These are phyloP conservation scores for Bryoerythrophyllum caledonicum DNA, from an alignment of 225 moss, liverwort and hornwort species.

Conservation along the genomic window DNA sequence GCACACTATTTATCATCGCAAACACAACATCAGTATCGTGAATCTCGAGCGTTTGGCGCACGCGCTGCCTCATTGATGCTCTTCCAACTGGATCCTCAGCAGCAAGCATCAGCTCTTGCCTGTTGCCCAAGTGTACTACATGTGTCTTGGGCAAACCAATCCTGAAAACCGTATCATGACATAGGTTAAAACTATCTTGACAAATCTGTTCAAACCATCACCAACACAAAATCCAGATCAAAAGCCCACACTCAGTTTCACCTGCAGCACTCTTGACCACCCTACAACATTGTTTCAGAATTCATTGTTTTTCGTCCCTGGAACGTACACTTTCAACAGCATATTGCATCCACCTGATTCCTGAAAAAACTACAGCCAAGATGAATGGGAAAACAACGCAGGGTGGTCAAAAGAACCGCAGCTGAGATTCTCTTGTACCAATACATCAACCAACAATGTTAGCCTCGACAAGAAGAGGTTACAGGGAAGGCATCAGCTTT, in stretches of 20 bases:
- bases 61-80: conserved; percentile 19
- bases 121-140: conserved; percentile 55
- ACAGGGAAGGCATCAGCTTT: background rate
- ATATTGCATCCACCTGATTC: too few species aligned
- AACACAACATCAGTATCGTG: conserved; percentile 38
- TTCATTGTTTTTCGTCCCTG: too few species aligned
- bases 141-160: conserved; percentile 37
- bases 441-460: background rate
- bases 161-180: conserved; percentile 16
- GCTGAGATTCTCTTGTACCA: too few species aligned
- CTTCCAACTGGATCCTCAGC: conserved; percentile 37
- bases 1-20: conserved; percentile 57
- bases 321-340: too few species aligned
- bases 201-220: too few species aligned
- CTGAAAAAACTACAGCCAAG: too few species aligned
- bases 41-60: conserved; percentile 28
- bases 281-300: too few species aligned
- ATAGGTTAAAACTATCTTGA: background rate
- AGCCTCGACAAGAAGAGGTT: background rate
- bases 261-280: too few species aligned
- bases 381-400: too few species aligned
- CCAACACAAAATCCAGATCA: too few species aligned
- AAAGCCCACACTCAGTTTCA: too few species aligned
- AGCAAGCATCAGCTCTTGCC: conserved; percentile 33
- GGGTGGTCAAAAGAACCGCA: too few species aligned